A percentile compares a stretch with the other conserved stretches of the same genome.
Evolutionary conservation across 2,329 filamentous ascomycete species (phyloP).

Genomic region (Curvularia sp.): DNA sequence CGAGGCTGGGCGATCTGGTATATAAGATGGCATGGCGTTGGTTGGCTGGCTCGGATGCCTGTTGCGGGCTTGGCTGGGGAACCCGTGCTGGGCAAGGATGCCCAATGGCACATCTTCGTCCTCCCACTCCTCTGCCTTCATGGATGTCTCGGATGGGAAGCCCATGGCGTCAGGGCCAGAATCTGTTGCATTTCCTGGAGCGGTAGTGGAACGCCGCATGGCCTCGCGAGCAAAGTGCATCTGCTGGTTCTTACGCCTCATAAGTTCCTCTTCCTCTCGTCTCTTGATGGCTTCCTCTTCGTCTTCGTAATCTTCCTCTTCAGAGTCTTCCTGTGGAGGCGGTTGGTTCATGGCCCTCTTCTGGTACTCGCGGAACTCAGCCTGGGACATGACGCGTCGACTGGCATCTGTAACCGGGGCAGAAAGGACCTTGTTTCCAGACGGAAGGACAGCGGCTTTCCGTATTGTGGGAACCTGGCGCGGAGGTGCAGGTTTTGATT

Average conservation of each 20-base stretch:
- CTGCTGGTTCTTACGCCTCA: constrained; percentile 44
- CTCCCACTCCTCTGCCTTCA: constrained; percentile 49
- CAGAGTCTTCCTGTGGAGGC: constrained; percentile 37
- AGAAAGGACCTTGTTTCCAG: constrained; percentile 21
- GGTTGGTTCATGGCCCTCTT: constrained; percentile 37
- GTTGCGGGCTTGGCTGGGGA: constrained; percentile 41
- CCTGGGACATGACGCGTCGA: constrained; percentile 45
- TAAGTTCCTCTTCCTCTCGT: constrained; percentile 44
- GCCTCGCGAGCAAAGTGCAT: constrained; percentile 45
- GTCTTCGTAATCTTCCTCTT: constrained; percentile 49
- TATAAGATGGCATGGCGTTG: constrained; percentile 45
- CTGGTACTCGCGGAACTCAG: constrained; percentile 45
- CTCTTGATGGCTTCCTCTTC: constrained; percentile 48
- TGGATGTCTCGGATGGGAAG: constrained; percentile 47
- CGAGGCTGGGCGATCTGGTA: constrained; percentile 48
- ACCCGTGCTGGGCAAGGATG: constrained; percentile 49
- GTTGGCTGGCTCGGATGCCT: constrained; percentile 38
- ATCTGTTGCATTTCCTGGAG: constrained; percentile 30
- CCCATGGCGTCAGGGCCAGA: constrained; percentile 34
- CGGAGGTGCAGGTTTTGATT: constrained; percentile 23
- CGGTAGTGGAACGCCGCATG: constrained; percentile 48
- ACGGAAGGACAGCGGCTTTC: constrained; percentile 18
- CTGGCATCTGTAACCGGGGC: constrained; percentile 19
- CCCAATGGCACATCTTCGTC: constrained; percentile 51
- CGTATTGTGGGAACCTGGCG: constrained; percentile 7